Evolutionary conservation across 2,329 filamentous ascomycete genomes (phyloP), one percentile per base, ranked within the genome.

Genomic region (Thelonectria olida): DNA sequence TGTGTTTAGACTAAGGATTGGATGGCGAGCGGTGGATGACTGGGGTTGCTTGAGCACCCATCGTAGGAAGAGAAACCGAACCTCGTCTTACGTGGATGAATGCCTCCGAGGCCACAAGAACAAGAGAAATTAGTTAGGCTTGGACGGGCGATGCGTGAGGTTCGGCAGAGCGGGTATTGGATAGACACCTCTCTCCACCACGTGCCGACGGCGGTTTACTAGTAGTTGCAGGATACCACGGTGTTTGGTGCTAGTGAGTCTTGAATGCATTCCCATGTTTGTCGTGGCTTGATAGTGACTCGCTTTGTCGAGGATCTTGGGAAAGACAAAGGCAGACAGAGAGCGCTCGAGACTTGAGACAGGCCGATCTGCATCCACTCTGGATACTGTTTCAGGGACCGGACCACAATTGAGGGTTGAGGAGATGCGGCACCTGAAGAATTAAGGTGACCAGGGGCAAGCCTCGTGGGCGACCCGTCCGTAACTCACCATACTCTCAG

Each of bases 311-410:
- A 42, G 28, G 60, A 58, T 58, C 36, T 52, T 48, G 62, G 51
- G n/a, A n/a, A n/a, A 59, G 38, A 39, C 50, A 36, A 34, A 34
- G 31, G 15, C 31, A 15, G 31, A 34, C 9, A 15, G 12, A 3
- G 8, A 15, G 31, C 42, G 50, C 60, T 63, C 42, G 44, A 28
- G 57, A 54, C n/a, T 34, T 54, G 58, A 65, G 61, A 68, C 47
- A 63, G 19, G 6, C 39, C 9, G 64, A 67, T 70, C 64, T 66
- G 65, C 66, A 68, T 53, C 58, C 66, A 41, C 65, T 61, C 50
- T 38, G 19, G 23, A 38, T 34, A 54, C 31, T 58, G 64, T 56
- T 63, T 55, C 55, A 62, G 66, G 59, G 62, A 67, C 51, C 48
- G 44, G 28, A 7, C 47, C 23, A 19, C 13, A n/a, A 39, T 19